Evolutionary conservation across 139 green algal species (phyloP).

Genomic region (Limnomonas spitsbergensis): DNA sequence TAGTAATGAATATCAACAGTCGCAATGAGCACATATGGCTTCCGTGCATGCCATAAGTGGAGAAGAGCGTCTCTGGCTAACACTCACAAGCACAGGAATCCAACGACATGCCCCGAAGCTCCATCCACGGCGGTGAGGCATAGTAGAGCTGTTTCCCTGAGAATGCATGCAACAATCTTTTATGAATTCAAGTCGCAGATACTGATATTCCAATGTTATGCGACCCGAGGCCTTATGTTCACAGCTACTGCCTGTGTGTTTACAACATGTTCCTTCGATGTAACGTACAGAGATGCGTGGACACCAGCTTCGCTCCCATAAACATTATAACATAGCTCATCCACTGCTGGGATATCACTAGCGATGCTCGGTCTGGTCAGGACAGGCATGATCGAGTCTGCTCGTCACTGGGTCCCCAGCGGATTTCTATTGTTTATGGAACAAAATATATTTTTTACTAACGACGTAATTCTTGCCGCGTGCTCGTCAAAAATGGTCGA

Average conservation of each 20-base stretch:
- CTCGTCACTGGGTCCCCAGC: too few relatives aligned
- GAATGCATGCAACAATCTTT: too few relatives aligned
- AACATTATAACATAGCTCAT: background rate
- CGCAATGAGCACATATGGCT: background rate
- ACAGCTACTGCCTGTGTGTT: too few relatives aligned
- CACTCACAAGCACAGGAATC: conserved; percentile 46
- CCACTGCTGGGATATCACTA: background rate
- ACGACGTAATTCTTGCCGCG: too few relatives aligned
- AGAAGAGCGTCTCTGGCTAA: background rate
- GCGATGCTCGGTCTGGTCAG: background rate
- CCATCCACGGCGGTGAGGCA: conserved; percentile 29
- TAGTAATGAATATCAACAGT: background rate
- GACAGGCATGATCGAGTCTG: too few relatives aligned
- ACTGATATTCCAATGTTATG: too few relatives aligned
- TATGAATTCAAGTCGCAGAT: too few relatives aligned
- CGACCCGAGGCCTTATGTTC: too few relatives aligned
- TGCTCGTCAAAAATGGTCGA: too few relatives aligned
- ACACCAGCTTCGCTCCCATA: background rate
- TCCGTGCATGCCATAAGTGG: background rate
- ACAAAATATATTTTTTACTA: too few relatives aligned
- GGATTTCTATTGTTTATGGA: too few relatives aligned
- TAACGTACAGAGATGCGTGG: background rate
- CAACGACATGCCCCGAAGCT: conserved; percentile 27
- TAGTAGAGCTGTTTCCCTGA: conserved; percentile 34
- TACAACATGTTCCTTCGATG: background rate